Percentiles rank a stretch among this genome's conserved stretches.
Evolutionary conservation across 768 basidiomycete species (phyloP).

Genomic region (Crepidotus variabilis): DNA sequence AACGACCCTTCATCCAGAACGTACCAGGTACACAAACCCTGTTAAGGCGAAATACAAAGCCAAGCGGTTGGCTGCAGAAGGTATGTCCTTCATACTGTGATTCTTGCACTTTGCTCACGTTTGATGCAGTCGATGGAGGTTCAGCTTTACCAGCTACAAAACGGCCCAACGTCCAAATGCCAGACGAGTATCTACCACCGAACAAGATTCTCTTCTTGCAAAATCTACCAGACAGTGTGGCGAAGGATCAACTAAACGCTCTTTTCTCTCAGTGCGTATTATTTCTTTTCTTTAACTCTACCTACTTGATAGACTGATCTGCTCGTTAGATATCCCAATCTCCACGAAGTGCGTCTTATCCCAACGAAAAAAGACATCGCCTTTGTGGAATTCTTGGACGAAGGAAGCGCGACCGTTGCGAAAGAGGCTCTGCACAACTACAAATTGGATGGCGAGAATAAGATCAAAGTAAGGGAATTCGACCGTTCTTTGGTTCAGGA

Average conservation of each 20-base stretch:
- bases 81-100: slow-evolving; percentile 36
- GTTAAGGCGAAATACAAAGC: slow-evolving; percentile 81
- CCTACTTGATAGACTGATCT: no score
- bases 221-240: slow-evolving; percentile 90
- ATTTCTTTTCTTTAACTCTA: no score
- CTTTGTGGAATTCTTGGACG: slow-evolving; percentile 97
- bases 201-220: slow-evolving; percentile 99
- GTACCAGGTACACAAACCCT: slow-evolving; percentile 85
- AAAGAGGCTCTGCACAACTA: slow-evolving; percentile 97
- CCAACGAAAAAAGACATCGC: slow-evolving; percentile 97
- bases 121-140: slow-evolving; percentile 59
- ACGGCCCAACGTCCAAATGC: slow-evolving; percentile 91
- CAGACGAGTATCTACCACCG: slow-evolving; percentile 98
- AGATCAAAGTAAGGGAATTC: slow-evolving; percentile 81
- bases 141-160: slow-evolving; percentile 68
- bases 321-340: slow-evolving; percentile 76
- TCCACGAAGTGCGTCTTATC: slow-evolving; percentile 97
- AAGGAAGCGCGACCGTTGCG: slow-evolving; percentile 83
- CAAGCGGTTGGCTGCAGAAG: slow-evolving; percentile 77
- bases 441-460: slow-evolving; percentile 95
- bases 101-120: slow-evolving; percentile 10
- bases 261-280: slow-evolving; percentile 83
- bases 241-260: slow-evolving; percentile 86
- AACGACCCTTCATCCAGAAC: slow-evolving; percentile 41
- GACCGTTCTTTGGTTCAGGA: no score